These are phyloP conservation scores for Paracoccidioides brasiliensis DNA, from an alignment of 2,329 filamentous ascomycete species.

Conservation along the genomic window DNA sequence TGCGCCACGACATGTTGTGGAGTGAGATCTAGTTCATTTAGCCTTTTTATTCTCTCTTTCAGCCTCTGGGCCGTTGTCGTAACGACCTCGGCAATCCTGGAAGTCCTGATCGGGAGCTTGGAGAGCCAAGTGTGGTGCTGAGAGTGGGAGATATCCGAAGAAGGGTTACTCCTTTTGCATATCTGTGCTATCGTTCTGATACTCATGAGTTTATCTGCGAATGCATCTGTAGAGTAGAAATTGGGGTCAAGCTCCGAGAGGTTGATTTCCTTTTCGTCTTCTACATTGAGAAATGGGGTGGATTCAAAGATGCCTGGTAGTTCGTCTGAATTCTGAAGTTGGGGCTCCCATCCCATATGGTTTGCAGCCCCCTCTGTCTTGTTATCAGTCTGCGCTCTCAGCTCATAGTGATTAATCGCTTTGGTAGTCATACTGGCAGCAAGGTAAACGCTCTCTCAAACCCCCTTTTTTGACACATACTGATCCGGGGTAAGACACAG, in stretches of 20 bases:
- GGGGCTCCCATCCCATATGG: constrained; percentile 43
- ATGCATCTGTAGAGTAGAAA: constrained; percentile 43
- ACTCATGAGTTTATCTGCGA: constrained; percentile 41
- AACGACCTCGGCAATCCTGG: constrained; percentile 45
- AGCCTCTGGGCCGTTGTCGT: constrained; percentile 47
- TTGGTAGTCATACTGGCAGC: constrained; percentile 39
- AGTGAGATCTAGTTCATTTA: constrained; percentile 47
- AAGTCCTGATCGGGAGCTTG: constrained; percentile 45
- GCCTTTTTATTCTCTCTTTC: constrained; percentile 38
- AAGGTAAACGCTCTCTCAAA: constrained; percentile 49
- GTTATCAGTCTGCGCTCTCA: too few relatives aligned
- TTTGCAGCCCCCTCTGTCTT: constrained; percentile 21
- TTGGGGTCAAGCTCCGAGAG: constrained; percentile 34
- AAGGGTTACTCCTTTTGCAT: constrained; percentile 34
- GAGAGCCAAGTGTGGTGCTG: constrained; percentile 51
- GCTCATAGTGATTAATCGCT: too few relatives aligned
- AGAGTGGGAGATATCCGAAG: constrained; percentile 49
- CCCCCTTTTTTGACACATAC: constrained; percentile 41
- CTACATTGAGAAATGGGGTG: constrained; percentile 33
- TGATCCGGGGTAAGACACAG: constrained; percentile 46
- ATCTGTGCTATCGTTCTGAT: constrained; percentile 38
- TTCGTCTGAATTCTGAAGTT: constrained; percentile 27
- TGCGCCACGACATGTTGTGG: constrained; percentile 31
- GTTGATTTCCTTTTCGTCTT: constrained; percentile 30
- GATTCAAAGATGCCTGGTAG: constrained; percentile 31